phyloP scores from a whole-genome alignment of 208 protist species.

The Wallacemonas sp. region DNA sequence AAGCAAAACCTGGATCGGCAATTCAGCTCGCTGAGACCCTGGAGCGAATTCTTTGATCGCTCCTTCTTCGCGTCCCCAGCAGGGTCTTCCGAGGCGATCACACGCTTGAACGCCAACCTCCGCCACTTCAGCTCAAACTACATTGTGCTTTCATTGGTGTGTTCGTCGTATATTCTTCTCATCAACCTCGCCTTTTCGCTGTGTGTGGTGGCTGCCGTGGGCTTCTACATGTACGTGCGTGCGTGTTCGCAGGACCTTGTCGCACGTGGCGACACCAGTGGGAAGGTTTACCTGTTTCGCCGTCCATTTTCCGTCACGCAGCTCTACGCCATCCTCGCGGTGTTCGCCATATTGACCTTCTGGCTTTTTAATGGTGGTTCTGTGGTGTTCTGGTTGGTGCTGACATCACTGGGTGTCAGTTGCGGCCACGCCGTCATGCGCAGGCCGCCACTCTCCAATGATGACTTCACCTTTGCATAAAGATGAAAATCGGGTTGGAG shows the following conservation, averaged over 20 bases:
- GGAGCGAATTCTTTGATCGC: slow-evolving; percentile 84
- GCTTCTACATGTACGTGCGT: slow-evolving; percentile 51
- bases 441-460: slow-evolving; percentile 45
- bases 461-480: slow-evolving; percentile 60
- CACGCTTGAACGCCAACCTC: slow-evolving; percentile 70
- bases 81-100: slow-evolving; percentile 53
- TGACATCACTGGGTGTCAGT: slow-evolving; percentile 68
- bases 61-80: slow-evolving; percentile 48
- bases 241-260: slow-evolving; percentile 13
- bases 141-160: slow-evolving; percentile 71
- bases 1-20: slow-evolving; percentile 25
- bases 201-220: slow-evolving; percentile 36
- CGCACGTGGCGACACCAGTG: slow-evolving; percentile 17
- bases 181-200: slow-evolving; percentile 78
- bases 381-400: slow-evolving; percentile 79
- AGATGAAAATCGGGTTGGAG: too few relatives aligned
- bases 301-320: slow-evolving; percentile 44
- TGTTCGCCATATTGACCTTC: slow-evolving; percentile 66
- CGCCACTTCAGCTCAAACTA: slow-evolving; percentile 91
- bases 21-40: slow-evolving; percentile 58
- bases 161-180: slow-evolving; percentile 76
- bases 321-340: slow-evolving; percentile 56
- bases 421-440: slow-evolving; percentile 56
- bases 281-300: slow-evolving; percentile 22
- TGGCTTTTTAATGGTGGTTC: slow-evolving; percentile 79